These are phyloP conservation scores for Musa itinerans DNA, from an alignment of 176 grass and related monocot genomes.

Conservation along the genomic window DNA sequence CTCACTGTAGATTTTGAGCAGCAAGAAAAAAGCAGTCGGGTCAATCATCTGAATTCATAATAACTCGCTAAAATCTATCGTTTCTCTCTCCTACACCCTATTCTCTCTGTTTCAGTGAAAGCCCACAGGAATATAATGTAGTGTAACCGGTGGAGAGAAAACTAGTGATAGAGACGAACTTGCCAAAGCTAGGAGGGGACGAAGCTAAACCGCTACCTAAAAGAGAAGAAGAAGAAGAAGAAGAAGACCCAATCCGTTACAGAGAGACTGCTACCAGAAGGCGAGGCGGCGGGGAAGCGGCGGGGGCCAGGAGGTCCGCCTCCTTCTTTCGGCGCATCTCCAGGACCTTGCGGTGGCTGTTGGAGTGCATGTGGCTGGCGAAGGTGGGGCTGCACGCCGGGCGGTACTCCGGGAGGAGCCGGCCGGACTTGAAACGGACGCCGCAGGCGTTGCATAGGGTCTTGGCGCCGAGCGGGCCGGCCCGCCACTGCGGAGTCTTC, in stretches of 20 bases:
- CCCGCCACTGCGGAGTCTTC: slow-evolving; percentile 97
- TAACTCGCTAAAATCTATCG: too few relatives aligned
- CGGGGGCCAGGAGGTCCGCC: not conserved
- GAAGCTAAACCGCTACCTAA: not conserved
- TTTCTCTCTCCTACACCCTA: not conserved
- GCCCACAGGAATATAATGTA: not conserved
- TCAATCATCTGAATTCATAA: not conserved
- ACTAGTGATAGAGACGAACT: not conserved
- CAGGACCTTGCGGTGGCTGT: slow-evolving; percentile 96
- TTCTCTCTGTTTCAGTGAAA: not conserved
- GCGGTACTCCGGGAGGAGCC: slow-evolving; percentile 86
- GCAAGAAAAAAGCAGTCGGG: not conserved
- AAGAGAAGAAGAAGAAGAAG: not conserved
- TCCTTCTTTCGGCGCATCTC: slow-evolving; percentile 96
- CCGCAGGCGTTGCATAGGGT: slow-evolving; percentile 97
- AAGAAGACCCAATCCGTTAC: not conserved
- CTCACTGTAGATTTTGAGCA: not conserved
- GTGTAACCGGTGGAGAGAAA: not conserved
- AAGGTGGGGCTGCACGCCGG: slow-evolving; percentile 91
- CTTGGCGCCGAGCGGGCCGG: slow-evolving; percentile 79
- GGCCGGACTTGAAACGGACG: slow-evolving; percentile 87
- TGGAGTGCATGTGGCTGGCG: slow-evolving; percentile 65
- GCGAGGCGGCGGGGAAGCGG: slow-evolving; percentile 40
- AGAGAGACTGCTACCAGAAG: not conserved
- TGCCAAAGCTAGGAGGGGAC: not conserved